Evolutionary conservation across 2,329 filamentous ascomycete genomes (phyloP).

Genomic region (Ceratocystis colombiana): DNA sequence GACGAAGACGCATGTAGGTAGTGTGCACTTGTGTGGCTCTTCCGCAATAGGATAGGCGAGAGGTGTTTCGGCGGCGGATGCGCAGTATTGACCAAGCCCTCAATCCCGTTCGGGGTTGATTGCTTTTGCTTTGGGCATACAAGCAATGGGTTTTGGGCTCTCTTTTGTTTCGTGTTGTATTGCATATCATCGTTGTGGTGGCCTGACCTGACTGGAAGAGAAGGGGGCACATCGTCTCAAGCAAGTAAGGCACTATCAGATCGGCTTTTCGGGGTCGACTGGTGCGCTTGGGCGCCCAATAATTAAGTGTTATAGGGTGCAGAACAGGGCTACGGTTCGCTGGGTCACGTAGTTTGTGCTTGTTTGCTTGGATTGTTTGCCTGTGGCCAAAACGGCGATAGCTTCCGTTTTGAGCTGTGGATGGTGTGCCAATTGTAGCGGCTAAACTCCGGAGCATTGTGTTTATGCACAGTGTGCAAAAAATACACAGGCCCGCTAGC

Average conservation of each 20-base stretch:
- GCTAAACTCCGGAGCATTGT: background rate
- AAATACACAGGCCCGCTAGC: background rate
- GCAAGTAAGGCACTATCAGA: background rate
- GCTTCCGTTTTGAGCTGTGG: background rate
- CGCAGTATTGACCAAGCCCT: too few species aligned
- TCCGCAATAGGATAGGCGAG: background rate
- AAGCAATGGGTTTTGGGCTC: background rate
- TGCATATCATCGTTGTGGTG: background rate
- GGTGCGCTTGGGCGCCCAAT: constrained; percentile 1
- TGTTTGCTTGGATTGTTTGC: constrained; percentile 13
- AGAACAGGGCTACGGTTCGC: background rate
- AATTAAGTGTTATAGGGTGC: background rate
- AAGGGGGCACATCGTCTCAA: background rate
- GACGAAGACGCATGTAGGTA: constrained; percentile 4
- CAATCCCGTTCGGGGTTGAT: background rate
- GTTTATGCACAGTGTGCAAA: background rate
- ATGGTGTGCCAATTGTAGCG: background rate
- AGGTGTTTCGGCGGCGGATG: background rate
- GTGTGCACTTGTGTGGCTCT: background rate
- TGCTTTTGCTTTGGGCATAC: background rate
- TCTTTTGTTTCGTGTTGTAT: background rate
- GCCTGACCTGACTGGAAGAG: background rate
- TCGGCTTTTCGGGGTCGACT: background rate
- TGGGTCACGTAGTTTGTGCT: background rate
- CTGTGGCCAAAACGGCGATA: background rate